Conservation (phyloP, 306 rosid genomes). For the Fagus crenata region DNA sequence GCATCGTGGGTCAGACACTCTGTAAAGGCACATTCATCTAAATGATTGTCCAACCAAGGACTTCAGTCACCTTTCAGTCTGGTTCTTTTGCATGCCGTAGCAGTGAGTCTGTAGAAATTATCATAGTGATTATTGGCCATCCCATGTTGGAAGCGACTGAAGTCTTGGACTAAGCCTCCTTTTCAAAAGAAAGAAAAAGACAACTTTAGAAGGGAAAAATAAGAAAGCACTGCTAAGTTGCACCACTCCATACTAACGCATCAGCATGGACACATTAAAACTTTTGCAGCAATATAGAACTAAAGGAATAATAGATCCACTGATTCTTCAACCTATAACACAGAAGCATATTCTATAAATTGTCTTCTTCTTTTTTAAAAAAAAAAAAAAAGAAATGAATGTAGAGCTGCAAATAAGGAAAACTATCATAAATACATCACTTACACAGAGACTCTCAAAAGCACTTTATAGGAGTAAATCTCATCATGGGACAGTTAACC, state of each 20-base stretch:
- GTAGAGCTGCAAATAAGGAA: no score
- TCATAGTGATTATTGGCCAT: conserved; percentile 37
- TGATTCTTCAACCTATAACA: conserved; percentile 17
- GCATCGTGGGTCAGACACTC: conserved; percentile 26
- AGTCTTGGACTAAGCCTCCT: conserved; percentile 36
- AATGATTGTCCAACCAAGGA: conserved; percentile 26
- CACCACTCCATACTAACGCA: conserved; percentile 29
- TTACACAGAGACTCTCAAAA: background rate
- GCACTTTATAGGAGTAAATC: background rate
- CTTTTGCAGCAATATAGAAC: background rate
- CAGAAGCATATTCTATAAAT: background rate
- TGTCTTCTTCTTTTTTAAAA: no score
- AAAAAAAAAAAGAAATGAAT: no score
- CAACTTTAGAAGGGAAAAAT: conserved; percentile 31
- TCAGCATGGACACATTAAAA: conserved; percentile 22
- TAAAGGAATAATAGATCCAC: conserved; percentile 15
- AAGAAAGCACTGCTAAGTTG: conserved; percentile 29
- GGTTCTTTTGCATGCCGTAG: conserved; percentile 36
- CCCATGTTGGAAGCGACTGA: conserved; percentile 46
- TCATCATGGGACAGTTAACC: background rate
- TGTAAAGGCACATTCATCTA: conserved; percentile 30
- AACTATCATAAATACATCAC: no score
- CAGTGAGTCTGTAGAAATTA: conserved; percentile 33
- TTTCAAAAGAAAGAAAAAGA: conserved; percentile 38
- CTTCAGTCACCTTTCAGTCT: conserved; percentile 26